A percentile compares a stretch with the other conserved stretches of the same genome.
Evolutionary conservation across 176 grass and related monocot species (phyloP).

Genomic region (Avena sativa): DNA sequence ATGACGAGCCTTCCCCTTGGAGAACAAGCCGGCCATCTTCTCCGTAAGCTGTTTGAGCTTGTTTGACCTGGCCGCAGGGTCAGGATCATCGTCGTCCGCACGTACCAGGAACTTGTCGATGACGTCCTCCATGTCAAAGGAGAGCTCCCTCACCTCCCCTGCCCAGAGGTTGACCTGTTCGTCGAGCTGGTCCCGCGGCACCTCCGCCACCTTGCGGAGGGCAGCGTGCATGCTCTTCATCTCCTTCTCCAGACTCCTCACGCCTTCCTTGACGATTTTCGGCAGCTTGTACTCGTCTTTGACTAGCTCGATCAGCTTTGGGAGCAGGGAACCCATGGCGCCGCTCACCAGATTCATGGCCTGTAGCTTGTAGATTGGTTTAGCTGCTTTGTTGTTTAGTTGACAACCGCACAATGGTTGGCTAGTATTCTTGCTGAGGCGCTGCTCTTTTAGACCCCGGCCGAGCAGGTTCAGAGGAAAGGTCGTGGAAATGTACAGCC

Average conservation of each 20-base stretch:
- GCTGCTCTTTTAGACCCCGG: no score
- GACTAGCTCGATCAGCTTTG: constrained; percentile 21
- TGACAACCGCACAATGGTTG: no score
- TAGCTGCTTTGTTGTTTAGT: neutral
- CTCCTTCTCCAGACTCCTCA: neutral
- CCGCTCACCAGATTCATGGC: constrained; percentile 11
- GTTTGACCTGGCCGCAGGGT: neutral
- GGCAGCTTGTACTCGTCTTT: constrained; percentile 25
- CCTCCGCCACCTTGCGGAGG: neutral
- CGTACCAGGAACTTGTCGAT: constrained; percentile 20
- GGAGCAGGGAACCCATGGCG: constrained; percentile 7
- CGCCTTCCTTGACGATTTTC: neutral
- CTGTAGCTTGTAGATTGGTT: neutral
- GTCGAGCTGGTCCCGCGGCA: constrained; percentile 11
- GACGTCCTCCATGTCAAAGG: constrained; percentile 29
- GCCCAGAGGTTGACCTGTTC: constrained; percentile 32
- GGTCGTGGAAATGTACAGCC: no score
- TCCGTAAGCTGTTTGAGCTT: neutral
- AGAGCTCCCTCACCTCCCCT: neutral
- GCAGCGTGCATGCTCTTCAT: neutral
- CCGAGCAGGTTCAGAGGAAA: no score
- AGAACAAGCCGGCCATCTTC: constrained; percentile 11
- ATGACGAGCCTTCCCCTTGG: neutral
- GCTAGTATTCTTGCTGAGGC: no score
- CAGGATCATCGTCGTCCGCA: neutral